These are phyloP conservation scores for Aristolochia contorta DNA, from an alignment of 164 flowering plant species.

Conservation along the genomic window DNA sequence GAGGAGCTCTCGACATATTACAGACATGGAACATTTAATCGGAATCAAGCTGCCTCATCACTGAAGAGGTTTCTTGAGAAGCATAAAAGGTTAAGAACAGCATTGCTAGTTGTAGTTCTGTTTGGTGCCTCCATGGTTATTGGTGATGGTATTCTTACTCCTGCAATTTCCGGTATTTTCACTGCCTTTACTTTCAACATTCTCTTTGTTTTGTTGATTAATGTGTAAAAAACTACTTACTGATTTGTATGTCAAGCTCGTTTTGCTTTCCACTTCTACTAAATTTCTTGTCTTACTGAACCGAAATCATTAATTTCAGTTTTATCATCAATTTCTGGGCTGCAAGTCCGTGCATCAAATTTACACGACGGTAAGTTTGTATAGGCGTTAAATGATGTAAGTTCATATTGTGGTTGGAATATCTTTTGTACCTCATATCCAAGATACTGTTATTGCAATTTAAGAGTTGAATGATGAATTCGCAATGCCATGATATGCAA, in stretches of 20 bases:
- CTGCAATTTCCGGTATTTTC: slow-evolving; percentile 57
- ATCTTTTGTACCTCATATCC: background rate
- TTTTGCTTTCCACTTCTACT: background rate
- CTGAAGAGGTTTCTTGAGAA: slow-evolving; percentile 42
- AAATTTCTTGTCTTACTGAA: background rate
- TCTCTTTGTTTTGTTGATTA: background rate
- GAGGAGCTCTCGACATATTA: slow-evolving; percentile 64
- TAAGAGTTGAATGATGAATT: too few species aligned
- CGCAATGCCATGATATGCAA: too few species aligned
- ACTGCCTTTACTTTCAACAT: background rate
- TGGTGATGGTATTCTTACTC: slow-evolving; percentile 46
- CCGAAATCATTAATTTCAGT: slow-evolving; percentile 26
- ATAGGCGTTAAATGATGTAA: background rate
- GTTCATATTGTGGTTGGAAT: background rate
- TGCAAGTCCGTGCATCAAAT: slow-evolving; percentile 23
- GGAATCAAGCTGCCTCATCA: slow-evolving; percentile 17
- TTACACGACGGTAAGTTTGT: slow-evolving; percentile 29
- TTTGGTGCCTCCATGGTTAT: slow-evolving; percentile 56
- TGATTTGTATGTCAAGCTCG: too few species aligned
- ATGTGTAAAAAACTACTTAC: too few species aligned
- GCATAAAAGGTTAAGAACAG: slow-evolving; percentile 37
- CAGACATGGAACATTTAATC: slow-evolving; percentile 15
- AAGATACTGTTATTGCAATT: background rate
- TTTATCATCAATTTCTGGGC: slow-evolving; percentile 53
- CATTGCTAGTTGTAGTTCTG: slow-evolving; percentile 44